A percentile compares a stretch with the other conserved stretches of the same genome.
Conservation (phyloP, 352 stramenopile genomes). For the Globisporangium nunn region DNA sequence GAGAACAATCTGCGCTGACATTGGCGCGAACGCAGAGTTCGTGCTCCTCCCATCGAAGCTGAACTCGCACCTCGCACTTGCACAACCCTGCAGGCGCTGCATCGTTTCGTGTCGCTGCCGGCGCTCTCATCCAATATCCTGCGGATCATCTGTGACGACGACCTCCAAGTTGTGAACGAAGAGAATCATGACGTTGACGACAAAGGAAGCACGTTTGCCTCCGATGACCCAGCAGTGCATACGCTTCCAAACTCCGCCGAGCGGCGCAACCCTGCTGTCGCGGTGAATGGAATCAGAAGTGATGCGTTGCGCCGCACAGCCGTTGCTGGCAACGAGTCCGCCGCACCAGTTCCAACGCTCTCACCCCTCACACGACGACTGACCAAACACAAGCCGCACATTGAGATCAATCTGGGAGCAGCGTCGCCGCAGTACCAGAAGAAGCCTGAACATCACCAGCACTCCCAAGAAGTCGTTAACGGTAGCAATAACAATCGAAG, state of each 20-base stretch:
- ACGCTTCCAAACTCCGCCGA: neutral
- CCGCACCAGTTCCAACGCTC: conserved; percentile 4
- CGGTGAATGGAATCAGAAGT: neutral
- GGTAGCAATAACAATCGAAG: neutral
- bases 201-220: neutral
- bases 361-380: conserved; percentile 27
- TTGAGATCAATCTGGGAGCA: conserved; percentile 31
- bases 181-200: neutral
- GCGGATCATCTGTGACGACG: conserved; percentile 43
- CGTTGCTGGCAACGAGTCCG: neutral
- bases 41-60: neutral
- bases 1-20: neutral
- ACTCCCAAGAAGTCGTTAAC: neutral
- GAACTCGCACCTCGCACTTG: neutral
- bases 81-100: conserved; percentile 20
- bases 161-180: conserved; percentile 37
- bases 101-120: conserved; percentile 45
- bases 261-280: neutral
- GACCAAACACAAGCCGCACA: conserved; percentile 35
- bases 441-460: neutral
- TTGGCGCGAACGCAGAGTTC: too few relatives aligned
- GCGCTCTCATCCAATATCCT: conserved; percentile 45
- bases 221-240: neutral
- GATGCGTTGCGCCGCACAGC: neutral
- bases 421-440: conserved; percentile 17